Evolutionary conservation across 805 yeast genomes (phyloP), one percentile per base, ranked within the genome.

Genomic region (Candida khao-thaluensis): DNA sequence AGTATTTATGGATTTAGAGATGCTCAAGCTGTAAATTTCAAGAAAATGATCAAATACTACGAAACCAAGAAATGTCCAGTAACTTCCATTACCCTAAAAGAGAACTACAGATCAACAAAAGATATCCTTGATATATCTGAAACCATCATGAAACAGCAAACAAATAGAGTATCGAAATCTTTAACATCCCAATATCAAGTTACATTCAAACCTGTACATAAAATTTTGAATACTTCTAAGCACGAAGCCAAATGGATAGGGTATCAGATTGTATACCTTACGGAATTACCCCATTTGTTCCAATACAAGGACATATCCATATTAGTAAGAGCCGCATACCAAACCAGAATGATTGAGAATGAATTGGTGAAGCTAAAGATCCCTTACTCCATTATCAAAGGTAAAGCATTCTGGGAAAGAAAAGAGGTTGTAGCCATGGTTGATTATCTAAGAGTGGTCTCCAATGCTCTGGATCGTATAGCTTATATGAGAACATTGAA

Each of bases 1-100:
- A 82, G 95, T 53, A 91, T 91, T 16, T 91, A 93, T 57, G 88
- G 83, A 0, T 91, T 91, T 50, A 68, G 98, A 44, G 80, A 82
- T 51, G 97, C 97, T 0, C 79, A 79, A 24, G 69, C 82, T 1
- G 63, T 68, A 12, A 89, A 85, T 51, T 86, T 90, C 50, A 62
- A 62, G 28, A 64, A 65, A 10, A 78, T 88, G 85, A 58, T 62
- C 28, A 38, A 48, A 0, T 53, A 65, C 42, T 73, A 76, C 16
- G 47, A 49, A 29, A 55, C 59, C 21, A 43, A 59, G 21, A 12
- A 23, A 17, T 5, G 40, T 0, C 38, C 47, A 0, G 52, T 62
- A n/a, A 48, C 51, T 9, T 12, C 22, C 1, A 62, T 81, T 1
- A 59, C 69, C 7, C 66, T 91, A 34, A 70, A 72, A 17, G 78